Conservation (phyloP, 371 early-diverging fungal genomes). For the Saksenaea oblongispora region DNA sequence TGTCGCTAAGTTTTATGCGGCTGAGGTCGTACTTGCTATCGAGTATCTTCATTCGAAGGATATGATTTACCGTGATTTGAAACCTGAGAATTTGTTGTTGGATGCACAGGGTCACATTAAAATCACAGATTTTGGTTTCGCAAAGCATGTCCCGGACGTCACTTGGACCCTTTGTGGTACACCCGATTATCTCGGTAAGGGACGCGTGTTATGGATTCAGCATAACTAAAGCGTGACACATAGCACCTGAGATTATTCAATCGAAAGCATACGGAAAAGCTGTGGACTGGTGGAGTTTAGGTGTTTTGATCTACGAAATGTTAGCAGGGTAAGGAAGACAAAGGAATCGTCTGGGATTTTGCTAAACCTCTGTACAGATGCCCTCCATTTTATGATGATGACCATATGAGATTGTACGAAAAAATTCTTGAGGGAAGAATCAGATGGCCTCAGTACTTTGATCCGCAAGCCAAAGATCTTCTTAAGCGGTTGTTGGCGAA, state of each 20-base stretch:
- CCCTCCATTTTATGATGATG: slow-evolving; percentile 97
- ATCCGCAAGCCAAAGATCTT: slow-evolving; percentile 88
- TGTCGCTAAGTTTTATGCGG: slow-evolving; percentile 83
- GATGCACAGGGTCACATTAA: slow-evolving; percentile 92
- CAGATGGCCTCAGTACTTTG: slow-evolving; percentile 92
- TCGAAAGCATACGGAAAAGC: slow-evolving; percentile 93
- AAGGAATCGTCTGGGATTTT: neutral
- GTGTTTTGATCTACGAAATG: slow-evolving; percentile 80
- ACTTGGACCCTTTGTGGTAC: slow-evolving; percentile 98
- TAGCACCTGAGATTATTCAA: slow-evolving; percentile 97
- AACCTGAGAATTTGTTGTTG: slow-evolving; percentile 91
- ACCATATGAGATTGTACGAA: slow-evolving; percentile 93
- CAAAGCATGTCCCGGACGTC: slow-evolving; percentile 89
- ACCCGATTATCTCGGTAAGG: slow-evolving; percentile 87
- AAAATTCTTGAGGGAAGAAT: slow-evolving; percentile 89
- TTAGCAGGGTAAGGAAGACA: slow-evolving; percentile 25
- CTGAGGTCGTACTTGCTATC: slow-evolving; percentile 73
- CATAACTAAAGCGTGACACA: slow-evolving; percentile 18
- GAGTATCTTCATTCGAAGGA: slow-evolving; percentile 89
- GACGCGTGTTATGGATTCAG: neutral
- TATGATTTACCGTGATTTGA: slow-evolving; percentile 92
- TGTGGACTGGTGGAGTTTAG: slow-evolving; percentile 97
- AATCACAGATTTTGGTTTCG: slow-evolving; percentile 99
- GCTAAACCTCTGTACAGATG: slow-evolving; percentile 52
- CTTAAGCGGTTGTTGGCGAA: slow-evolving; percentile 84